A percentile compares a stretch with the other conserved stretches of the same genome.
phyloP scores from a whole-genome alignment of 257 asterid genomes.

The Salvia hispanica region DNA sequence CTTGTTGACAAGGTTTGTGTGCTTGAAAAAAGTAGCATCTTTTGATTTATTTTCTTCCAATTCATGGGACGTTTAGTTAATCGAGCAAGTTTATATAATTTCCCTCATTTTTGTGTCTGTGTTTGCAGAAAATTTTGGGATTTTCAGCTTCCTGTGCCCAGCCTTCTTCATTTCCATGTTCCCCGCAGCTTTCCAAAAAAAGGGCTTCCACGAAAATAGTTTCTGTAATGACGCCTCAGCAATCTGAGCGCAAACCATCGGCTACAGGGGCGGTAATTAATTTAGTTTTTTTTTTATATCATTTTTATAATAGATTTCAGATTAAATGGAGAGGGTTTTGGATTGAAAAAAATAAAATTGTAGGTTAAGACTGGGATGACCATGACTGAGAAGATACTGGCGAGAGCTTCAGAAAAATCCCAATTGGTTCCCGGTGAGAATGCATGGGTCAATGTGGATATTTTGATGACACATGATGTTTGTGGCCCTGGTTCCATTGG shows the following conservation, averaged over 20 bases:
- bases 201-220: slow-evolving; percentile 54
- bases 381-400: slow-evolving; percentile 90
- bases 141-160: slow-evolving; percentile 52
- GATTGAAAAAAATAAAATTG: neutral
- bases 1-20: slow-evolving; percentile 50
- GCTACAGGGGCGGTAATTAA: slow-evolving; percentile 70
- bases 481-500: slow-evolving; percentile 87
- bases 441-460: slow-evolving; percentile 84
- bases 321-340: slow-evolving; percentile 14
- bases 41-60: slow-evolving; percentile 9
- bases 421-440: slow-evolving; percentile 88
- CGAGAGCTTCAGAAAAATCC: slow-evolving; percentile 75
- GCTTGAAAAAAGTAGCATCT: neutral
- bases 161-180: slow-evolving; percentile 50
- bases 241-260: slow-evolving; percentile 72
- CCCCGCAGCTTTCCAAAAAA: slow-evolving; percentile 41
- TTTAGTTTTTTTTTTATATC: neutral
- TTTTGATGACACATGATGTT: slow-evolving; percentile 94
- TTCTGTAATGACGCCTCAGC: slow-evolving; percentile 81
- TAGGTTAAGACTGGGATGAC: slow-evolving; percentile 93
- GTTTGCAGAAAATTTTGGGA: slow-evolving; percentile 61
- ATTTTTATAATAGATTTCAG: slow-evolving; percentile 11
- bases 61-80: slow-evolving; percentile 5
- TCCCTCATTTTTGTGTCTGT: slow-evolving; percentile 3
- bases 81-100: neutral